These are phyloP conservation scores for Lumnitzera littorea DNA, from an alignment of 345 rosid genomes.

Conservation along the genomic window DNA sequence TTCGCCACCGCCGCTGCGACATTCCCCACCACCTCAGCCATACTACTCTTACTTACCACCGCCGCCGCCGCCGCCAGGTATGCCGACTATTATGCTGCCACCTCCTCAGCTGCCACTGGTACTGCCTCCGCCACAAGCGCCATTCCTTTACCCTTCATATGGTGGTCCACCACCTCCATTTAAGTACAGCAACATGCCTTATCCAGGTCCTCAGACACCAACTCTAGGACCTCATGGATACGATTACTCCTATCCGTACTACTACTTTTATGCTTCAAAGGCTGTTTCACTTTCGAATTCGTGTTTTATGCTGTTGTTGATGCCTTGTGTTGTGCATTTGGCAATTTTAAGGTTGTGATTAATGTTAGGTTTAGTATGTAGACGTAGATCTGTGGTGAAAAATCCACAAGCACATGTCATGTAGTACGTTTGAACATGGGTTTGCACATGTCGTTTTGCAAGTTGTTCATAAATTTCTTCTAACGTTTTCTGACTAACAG, in stretches of 20 bases:
- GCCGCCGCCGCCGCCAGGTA: conserved; percentile 1
- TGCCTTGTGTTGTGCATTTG: conserved; percentile 6
- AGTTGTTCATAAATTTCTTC: too few relatives aligned
- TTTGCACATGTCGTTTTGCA: too few relatives aligned
- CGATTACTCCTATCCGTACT: conserved; percentile 44
- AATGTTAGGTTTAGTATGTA: too few relatives aligned
- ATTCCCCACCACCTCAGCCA: conserved; percentile 15
- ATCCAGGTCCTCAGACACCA: conserved; percentile 25
- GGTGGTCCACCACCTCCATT: conserved; percentile 42
- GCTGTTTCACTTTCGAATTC: conserved; percentile 17
- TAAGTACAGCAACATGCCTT: conserved; percentile 19
- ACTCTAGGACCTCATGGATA: conserved; percentile 11
- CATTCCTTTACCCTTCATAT: conserved; percentile 10
- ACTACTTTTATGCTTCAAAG: conserved; percentile 42
- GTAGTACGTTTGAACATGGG: too few relatives aligned
- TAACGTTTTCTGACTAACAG: too few relatives aligned
- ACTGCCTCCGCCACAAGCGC: conserved; percentile 10
- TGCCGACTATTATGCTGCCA: neutral
- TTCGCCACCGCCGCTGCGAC: conserved; percentile 13
- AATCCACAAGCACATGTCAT: too few relatives aligned
- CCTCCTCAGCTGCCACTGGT: conserved; percentile 2
- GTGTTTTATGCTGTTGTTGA: conserved; percentile 1
- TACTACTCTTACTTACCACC: conserved; percentile 21
- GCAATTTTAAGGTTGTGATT: too few relatives aligned
- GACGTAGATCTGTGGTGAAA: too few relatives aligned